Evolutionary conservation across 179 eudicot species (phyloP), one percentile per base, ranked within the genome.

Genomic region (Camellia oleifera): DNA sequence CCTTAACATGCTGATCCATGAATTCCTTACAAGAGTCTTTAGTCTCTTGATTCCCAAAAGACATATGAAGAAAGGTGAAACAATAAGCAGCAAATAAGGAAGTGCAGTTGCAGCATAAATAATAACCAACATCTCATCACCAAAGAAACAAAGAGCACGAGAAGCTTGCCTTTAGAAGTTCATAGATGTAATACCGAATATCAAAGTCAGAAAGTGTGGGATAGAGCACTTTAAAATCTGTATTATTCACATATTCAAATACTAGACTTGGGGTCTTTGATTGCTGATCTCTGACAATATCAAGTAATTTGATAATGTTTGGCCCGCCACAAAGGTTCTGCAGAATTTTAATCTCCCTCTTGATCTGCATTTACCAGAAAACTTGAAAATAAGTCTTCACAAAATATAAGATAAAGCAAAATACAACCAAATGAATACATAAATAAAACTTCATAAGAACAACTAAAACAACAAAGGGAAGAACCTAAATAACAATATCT

Each of bases 261-360:
- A 95, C 84, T 73, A 95, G 91, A 83, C 99, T 95, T 78, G 98
- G 99, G 23, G 99, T 95, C 89, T 95, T 95, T 62, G 97, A 95
- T 81, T 93, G 95, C 86, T 94, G 98, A 85, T 95, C 99, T 85
- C 98, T 91, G 40, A 95, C 98, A 80, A 95, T 93, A 84, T 95
- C 98, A 62, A 93, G 94, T 88, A 95, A 85, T 80, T 95, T 94
- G 83, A 95, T 90, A 84, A 94, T 92, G 85, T 95, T 95, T 63
- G 98, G 98, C 64, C 99, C 98, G 32, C 99, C 98, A 78, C 98
- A 95, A 53, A 95, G 90, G 83, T 95, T 94, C 87, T 95, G 99
- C 74, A 96, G 80, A 75, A 96, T 96, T 76, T 96, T 94, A 13
- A 94, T 94, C 86, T 94, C 98, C 89, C 98, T 92, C 88, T 90